Base-by-base conservation (phyloP, 164 flowering plant genomes). In the Santalum album region DNA sequence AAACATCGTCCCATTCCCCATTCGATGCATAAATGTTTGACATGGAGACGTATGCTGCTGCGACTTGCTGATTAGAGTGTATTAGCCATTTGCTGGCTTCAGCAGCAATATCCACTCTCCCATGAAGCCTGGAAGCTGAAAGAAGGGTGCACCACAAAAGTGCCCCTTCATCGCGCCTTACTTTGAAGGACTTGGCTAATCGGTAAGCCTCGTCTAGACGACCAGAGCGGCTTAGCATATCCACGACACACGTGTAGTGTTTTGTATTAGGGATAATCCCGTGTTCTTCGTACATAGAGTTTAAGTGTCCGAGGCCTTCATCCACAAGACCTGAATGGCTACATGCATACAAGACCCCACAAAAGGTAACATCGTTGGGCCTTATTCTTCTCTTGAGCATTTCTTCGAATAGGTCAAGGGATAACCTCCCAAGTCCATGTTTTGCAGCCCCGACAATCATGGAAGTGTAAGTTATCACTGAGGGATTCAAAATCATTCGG, bases 281-380 rank as follows among this genome's bases (percentile, higher is more conserved):
- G 53, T 86, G 67, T 12, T 63, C 68, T 25, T 23, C 12, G 15
- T 51, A 3, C 90, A 83, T 83, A 1, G 78, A 70, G 23, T 75
- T 60, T 51, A 83, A 65, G 69, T 64, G 42, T 11, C 63, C 55
- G 7, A 81, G 67, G 52, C 90, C 95, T 56, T 60, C 65, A 45
- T 74, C 75, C 1, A 78, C 73, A 2, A 81, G 79, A 49, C 90
- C 90, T 2, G 84, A 78, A 65, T 86, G 90, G 68, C 84, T 83
- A 56, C 95, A 86, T 49, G 81, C 95, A 69, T 83, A 72, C 43
- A 83, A 59, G 25, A 86, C 71, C 36, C 84, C 87, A 24, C 83
- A 52, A 53, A 76, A 77, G 27, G 95, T 86, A 34, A 86, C 75
- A 51, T 65, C 73, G 45, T 84, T 86, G 4, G 95, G 95, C 40